Evolutionary conservation across 768 basidiomycete genomes (phyloP), one percentile per base, ranked within the genome.

Genomic region (Pulveroboletus ravenelii): DNA sequence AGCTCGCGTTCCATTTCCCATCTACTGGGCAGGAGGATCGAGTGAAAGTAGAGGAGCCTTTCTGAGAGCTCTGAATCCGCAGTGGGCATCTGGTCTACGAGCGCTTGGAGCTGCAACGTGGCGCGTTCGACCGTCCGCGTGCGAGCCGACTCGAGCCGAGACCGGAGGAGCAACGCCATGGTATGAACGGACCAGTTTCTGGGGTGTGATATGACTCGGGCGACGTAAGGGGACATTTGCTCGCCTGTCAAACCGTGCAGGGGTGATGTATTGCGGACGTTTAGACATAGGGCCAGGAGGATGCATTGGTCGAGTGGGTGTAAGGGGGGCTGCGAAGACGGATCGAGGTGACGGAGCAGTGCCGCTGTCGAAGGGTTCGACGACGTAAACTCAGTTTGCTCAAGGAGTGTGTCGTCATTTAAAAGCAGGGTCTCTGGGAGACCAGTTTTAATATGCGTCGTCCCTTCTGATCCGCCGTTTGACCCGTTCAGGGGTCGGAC

Each of bases 141-240:
- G 38, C 96, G 81, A 15, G 79, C 74, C 1, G 93, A 79, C 67
- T 99, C 95, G 51, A 96, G 83, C 7, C 96, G 82, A 10, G 95
- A 89, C 27, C 96, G 87, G 25, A 97, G 81, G 44, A 99, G 80
- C 46, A 98, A 83, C 27, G 93, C 94, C 83, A 94, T 95, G 34
- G 94, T 95, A 71, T 98, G 92, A 29, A 98, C 76, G 6, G 92
- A 88, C 96, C 96, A 99, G 67, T 97, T 98, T 48, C 77, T 74
- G 2, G 93, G 92, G 63, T 97, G 91, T 1, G 84, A 75, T 56
- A 98, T 80, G 34, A 97, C 91, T 34, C 95, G 87, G 12, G 84
- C 69, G 50, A 98, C 82, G 75, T 95, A 98, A 12, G 96, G 89
- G 3, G 82, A 67, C 88, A 98, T 94, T 64, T 98, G 93, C 60